Evolutionary conservation across 108 stramenopile species (phyloP).

Genomic region (Skeletonema marinoi): DNA sequence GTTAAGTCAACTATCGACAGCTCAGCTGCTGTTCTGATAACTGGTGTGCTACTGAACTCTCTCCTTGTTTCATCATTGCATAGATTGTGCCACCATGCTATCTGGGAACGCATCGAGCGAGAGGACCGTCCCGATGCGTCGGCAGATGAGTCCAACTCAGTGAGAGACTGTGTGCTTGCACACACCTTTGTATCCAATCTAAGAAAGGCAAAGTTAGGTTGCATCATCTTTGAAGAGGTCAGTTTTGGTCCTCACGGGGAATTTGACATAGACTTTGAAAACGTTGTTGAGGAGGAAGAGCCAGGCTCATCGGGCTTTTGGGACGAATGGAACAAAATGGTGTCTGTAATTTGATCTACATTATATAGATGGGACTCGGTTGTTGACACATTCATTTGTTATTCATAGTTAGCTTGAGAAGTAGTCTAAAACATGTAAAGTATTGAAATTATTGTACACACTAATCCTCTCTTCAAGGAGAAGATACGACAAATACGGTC

Average conservation of each 20-base stretch:
- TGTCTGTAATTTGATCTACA: slow-evolving; percentile 35
- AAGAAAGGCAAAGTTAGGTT: slow-evolving; percentile 21
- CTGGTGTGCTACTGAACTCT: slow-evolving; percentile 70
- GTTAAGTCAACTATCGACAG: slow-evolving; percentile 71
- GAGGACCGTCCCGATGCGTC: slow-evolving; percentile 46
- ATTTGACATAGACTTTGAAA: slow-evolving; percentile 43
- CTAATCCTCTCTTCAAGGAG: neutral
- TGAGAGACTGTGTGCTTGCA: slow-evolving; percentile 39
- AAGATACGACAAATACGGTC: slow-evolving; percentile 10
- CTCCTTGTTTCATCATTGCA: slow-evolving; percentile 59
- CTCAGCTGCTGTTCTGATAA: slow-evolving; percentile 57
- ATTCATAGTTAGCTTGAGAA: too few relatives aligned
- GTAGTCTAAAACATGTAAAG: too few relatives aligned
- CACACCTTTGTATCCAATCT: slow-evolving; percentile 46
- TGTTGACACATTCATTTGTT: too few relatives aligned
- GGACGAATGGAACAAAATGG: slow-evolving; percentile 48
- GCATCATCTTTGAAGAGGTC: slow-evolving; percentile 46
- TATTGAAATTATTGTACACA: neutral
- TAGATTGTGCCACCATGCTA: slow-evolving; percentile 64
- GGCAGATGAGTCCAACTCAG: slow-evolving; percentile 33
- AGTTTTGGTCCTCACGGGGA: slow-evolving; percentile 46
- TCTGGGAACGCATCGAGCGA: slow-evolving; percentile 66
- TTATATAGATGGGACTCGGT: too few relatives aligned
- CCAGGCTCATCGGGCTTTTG: slow-evolving; percentile 27
- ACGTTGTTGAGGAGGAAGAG: slow-evolving; percentile 36